These are phyloP conservation scores for Ogataea populi-albae DNA, from an alignment of 805 yeast species.

Conservation along the genomic window DNA sequence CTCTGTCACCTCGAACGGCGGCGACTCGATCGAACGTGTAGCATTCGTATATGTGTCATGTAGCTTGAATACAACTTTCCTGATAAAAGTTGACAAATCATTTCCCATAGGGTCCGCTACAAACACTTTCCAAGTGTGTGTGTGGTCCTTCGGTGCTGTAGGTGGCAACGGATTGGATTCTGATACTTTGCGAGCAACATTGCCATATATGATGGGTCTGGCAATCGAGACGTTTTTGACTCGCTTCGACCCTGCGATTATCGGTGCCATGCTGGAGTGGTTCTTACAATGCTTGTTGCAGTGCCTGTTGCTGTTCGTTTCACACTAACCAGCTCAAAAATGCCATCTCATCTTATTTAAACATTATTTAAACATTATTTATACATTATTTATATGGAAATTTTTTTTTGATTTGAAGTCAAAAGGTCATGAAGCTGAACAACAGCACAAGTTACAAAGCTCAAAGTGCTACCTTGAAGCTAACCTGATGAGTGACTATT, in stretches of 20 bases:
- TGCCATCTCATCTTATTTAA: too few species aligned
- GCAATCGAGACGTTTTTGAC: conserved; percentile 58
- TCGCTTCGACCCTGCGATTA: conserved; percentile 30
- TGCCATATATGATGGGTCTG: conserved; percentile 80
- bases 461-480: too few species aligned
- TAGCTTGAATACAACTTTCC: conserved; percentile 87
- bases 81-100: conserved; percentile 77
- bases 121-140: conserved; percentile 94
- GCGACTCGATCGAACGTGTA: conserved; percentile 78
- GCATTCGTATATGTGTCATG: conserved; percentile 93
- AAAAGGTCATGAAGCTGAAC: too few species aligned
- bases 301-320: background rate
- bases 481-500: too few species aligned
- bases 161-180: conserved; percentile 46
- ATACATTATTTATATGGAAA: too few species aligned
- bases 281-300: background rate
- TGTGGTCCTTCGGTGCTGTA: conserved; percentile 80
- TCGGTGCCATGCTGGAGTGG: conserved; percentile 39
- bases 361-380: too few species aligned
- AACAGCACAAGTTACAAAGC: too few species aligned
- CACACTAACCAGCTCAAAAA: too few species aligned
- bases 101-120: conserved; percentile 77
- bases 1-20: conserved; percentile 94
- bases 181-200: conserved; percentile 67
- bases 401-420: too few species aligned